phyloP scores from a whole-genome alignment of 495 filamentous ascomycete genomes.

The Friedmanniomyces endolithicus region DNA sequence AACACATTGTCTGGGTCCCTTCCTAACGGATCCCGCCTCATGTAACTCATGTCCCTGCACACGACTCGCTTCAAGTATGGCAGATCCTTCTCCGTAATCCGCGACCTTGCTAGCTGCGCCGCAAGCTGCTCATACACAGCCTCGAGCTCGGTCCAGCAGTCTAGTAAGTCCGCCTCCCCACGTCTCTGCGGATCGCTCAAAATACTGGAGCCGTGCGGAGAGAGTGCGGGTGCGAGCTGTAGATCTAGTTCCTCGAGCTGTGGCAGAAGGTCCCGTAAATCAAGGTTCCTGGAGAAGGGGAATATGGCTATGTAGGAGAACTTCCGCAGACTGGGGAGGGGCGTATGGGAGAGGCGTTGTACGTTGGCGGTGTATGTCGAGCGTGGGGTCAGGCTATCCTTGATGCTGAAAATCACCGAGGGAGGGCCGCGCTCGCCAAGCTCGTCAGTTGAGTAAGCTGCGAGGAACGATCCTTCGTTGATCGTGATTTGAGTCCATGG shows the following conservation, averaged over 20 bases:
- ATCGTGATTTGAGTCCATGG: constrained; percentile 14
- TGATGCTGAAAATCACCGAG: constrained; percentile 12
- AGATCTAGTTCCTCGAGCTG: constrained; percentile 15
- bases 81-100: neutral
- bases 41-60: constrained; percentile 12
- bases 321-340: neutral
- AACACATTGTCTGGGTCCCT: constrained; percentile 12
- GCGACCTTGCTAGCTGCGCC: constrained; percentile 1
- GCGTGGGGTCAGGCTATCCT: neutral
- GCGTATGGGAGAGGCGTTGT: neutral
- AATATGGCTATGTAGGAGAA: constrained; percentile 24
- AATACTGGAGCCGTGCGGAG: neutral
- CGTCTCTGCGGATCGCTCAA: constrained; percentile 9
- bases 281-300: constrained; percentile 14
- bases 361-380: neutral
- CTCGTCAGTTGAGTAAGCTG: constrained; percentile 24
- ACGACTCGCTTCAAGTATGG: constrained; percentile 11
- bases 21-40: neutral
- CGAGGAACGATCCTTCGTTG: constrained; percentile 22
- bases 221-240: constrained; percentile 16
- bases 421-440: constrained; percentile 20
- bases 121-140: constrained; percentile 3
- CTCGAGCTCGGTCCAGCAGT: constrained; percentile 22
- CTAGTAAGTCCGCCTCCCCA: constrained; percentile 18
- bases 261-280: constrained; percentile 3